Conservation (phyloP, 148 eudicot species). For the Fallopia convolvulus region DNA sequence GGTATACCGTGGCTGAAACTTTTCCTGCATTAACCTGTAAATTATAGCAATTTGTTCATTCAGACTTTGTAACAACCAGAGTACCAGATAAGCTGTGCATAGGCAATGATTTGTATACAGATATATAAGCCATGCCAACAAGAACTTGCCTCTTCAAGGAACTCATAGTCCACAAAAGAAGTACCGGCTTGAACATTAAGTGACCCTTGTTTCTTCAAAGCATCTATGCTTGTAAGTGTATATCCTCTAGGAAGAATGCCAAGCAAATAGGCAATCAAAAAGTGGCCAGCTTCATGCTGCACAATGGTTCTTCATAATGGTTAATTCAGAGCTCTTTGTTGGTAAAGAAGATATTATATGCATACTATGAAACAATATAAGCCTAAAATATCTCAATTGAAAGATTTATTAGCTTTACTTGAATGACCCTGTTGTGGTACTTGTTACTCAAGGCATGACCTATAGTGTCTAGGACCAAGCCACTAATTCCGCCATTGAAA, state of each 20-base stretch:
- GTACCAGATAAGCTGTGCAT: not conserved
- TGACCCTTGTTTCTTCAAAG: conserved; percentile 58
- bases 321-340: not conserved
- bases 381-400: too few relatives aligned
- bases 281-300: conserved; percentile 97
- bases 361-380: not conserved
- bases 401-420: conserved; percentile 31
- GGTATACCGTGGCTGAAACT: conserved; percentile 60
- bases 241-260: conserved; percentile 85
- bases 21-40: conserved; percentile 72
- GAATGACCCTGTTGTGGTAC: conserved; percentile 87
- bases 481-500: conserved; percentile 61
- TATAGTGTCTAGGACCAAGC: conserved; percentile 73
- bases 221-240: conserved; percentile 76
- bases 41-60: not conserved
- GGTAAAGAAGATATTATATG: not conserved
- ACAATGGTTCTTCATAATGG: conserved; percentile 4
- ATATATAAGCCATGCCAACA: not conserved
- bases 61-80: not conserved
- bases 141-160: conserved; percentile 58
- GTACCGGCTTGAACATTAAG: conserved; percentile 97
- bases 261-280: conserved; percentile 72
- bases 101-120: not conserved
- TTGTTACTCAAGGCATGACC: conserved; percentile 77
- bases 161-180: conserved; percentile 84